phyloP scores from a whole-genome alignment of 2,329 filamentous ascomycete genomes.

The Cylindrodendrum hubeiense region DNA sequence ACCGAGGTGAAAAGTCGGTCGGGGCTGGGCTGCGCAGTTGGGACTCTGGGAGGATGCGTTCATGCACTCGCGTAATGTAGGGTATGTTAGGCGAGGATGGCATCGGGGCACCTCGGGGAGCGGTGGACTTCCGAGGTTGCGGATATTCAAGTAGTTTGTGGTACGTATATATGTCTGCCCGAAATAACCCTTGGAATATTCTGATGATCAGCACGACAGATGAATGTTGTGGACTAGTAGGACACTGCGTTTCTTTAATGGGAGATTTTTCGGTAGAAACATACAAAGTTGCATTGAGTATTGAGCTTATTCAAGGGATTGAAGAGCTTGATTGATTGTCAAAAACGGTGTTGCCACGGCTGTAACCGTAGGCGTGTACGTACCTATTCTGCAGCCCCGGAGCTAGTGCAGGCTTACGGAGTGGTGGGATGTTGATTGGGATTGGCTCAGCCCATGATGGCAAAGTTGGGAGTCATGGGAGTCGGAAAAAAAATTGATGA shows the following conservation, averaged over 20 bases:
- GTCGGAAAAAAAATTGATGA: background rate
- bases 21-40: background rate
- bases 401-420: slow-evolving; percentile 6
- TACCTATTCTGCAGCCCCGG: background rate
- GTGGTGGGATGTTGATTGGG: slow-evolving; percentile 14
- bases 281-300: background rate
- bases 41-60: slow-evolving; percentile 23
- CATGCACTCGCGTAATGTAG: slow-evolving; percentile 23
- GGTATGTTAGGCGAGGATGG: background rate
- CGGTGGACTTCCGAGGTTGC: slow-evolving; percentile 30
- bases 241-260: no score
- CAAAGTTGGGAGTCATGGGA: slow-evolving; percentile 3
- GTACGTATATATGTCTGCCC: no score
- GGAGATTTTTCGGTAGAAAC: no score
- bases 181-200: no score
- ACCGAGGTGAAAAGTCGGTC: background rate
- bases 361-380: background rate
- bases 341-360: background rate
- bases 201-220: no score
- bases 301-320: no score
- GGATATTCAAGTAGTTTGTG: slow-evolving; percentile 4
- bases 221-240: no score
- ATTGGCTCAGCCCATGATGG: slow-evolving; percentile 5
- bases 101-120: slow-evolving; percentile 23
- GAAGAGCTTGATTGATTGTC: no score